phyloP scores from a whole-genome alignment of 139 green algal genomes.

The Edaphochlamys debaryana region DNA sequence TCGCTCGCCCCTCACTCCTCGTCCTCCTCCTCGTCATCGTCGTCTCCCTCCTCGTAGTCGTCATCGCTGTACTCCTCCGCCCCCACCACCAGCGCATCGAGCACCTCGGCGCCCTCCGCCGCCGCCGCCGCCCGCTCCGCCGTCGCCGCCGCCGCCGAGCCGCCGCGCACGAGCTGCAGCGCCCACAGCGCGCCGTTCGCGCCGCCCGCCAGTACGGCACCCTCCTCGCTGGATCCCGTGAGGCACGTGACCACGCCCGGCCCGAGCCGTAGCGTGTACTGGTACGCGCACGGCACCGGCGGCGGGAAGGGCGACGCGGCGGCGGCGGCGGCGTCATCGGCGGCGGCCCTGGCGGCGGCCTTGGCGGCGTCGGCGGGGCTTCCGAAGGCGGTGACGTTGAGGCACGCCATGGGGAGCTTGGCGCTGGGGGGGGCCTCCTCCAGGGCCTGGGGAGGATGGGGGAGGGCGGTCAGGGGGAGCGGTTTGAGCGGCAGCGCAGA shows the following conservation, averaged over 20 bases:
- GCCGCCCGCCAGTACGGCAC: slow-evolving; percentile 7
- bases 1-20: background rate
- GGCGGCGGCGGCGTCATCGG: background rate
- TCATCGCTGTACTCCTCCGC: slow-evolving; percentile 36
- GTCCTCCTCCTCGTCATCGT: slow-evolving; percentile 20
- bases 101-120: background rate
- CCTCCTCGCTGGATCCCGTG: background rate
- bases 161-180: slow-evolving; percentile 26
- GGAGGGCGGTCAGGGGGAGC: too few relatives aligned
- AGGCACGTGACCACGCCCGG: slow-evolving; percentile 22
- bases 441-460: background rate
- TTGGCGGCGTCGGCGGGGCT: background rate
- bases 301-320: background rate
- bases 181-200: slow-evolving; percentile 26
- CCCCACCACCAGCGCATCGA: slow-evolving; percentile 33
- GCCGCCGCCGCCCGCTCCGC: slow-evolving; percentile 13
- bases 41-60: slow-evolving; percentile 14
- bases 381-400: slow-evolving; percentile 28
- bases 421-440: slow-evolving; percentile 26
- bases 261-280: slow-evolving; percentile 35
- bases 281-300: background rate
- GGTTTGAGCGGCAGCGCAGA: too few relatives aligned
- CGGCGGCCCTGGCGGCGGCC: too few relatives aligned
- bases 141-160: slow-evolving; percentile 11
- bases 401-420: slow-evolving; percentile 31